Base-by-base conservation (phyloP, 106 monocot species). In the Dioscorea zingiberensis region DNA sequence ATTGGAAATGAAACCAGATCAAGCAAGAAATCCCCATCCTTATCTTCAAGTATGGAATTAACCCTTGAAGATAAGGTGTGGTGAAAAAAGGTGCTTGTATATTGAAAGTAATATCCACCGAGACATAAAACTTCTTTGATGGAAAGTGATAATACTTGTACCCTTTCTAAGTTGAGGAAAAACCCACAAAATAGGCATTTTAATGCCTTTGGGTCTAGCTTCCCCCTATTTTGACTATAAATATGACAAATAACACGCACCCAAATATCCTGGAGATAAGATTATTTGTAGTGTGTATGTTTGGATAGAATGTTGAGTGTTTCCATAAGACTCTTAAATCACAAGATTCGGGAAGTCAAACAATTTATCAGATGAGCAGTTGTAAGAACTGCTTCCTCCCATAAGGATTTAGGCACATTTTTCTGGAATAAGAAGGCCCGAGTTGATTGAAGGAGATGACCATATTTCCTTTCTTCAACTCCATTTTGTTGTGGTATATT, bases 101-200 rank as follows among this genome's bases (percentile, higher is more conserved):
- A n/a, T n/a, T n/a, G n/a, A n/a, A n/a, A n/a, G n/a, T n/a, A n/a
- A n/a, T n/a, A n/a, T n/a, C n/a, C n/a, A n/a, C n/a, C n/a, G n/a
- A n/a, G n/a, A n/a, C n/a, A n/a, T n/a, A n/a, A n/a, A n/a, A n/a
- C n/a, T n/a, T n/a, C n/a, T n/a, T n/a, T n/a, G n/a, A n/a, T n/a
- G n/a, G n/a, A n/a, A n/a, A n/a, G n/a, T n/a, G n/a, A n/a, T n/a
- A n/a, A n/a, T n/a, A n/a, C n/a, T n/a, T n/a, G n/a, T n/a, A n/a
- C n/a, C n/a, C n/a, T n/a, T n/a, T n/a, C n/a, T n/a, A n/a, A n/a
- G n/a, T n/a, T n/a, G n/a, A n/a, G 2, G 54, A 26, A 54, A 70
- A 60, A 13, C 65, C 65, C 2, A 80, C 15, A n/a, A 44, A 80
- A 74, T 2, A 70, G 3, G 60, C 80, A 72, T 27, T 46, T 48